These are phyloP conservation scores for Chrysanthemum makinoi DNA, from an alignment of 129 eudicot genomes.

Conservation along the genomic window DNA sequence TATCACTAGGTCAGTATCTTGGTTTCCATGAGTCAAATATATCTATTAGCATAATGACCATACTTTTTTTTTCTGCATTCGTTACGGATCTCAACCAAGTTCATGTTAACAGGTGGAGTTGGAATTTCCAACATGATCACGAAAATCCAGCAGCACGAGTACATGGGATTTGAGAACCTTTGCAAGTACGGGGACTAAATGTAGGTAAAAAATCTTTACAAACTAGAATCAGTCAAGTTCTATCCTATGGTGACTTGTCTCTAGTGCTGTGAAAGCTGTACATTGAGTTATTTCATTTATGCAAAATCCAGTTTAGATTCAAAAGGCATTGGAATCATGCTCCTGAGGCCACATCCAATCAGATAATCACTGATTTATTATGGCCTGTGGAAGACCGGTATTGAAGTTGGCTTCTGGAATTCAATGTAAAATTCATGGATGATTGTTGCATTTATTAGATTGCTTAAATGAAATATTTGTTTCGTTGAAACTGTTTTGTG, in stretches of 20 bases:
- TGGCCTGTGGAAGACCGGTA: too few species aligned
- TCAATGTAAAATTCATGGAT: conserved; percentile 11
- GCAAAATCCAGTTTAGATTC: conserved; percentile 17
- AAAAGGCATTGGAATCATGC: not conserved
- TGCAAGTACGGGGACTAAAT: conserved; percentile 64
- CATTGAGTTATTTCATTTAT: conserved; percentile 4
- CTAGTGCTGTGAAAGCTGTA: not conserved
- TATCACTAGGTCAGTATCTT: conserved; percentile 73
- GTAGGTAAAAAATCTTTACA: conserved; percentile 5
- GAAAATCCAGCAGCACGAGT: conserved; percentile 62
- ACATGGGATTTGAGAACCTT: conserved; percentile 93
- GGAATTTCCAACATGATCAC: conserved; percentile 86
- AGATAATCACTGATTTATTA: too few species aligned
- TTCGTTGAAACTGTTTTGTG: conserved; percentile 3
- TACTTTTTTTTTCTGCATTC: too few species aligned
- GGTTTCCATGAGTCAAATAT: conserved; percentile 4
- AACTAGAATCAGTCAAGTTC: not conserved
- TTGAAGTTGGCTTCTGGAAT: conserved; percentile 7
- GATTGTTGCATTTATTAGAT: conserved; percentile 15
- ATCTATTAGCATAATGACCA: too few species aligned
- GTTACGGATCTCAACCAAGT: too few species aligned
- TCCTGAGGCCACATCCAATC: not conserved
- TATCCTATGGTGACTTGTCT: not conserved
- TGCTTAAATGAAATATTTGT: conserved; percentile 3
- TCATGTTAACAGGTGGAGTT: conserved; percentile 68